Percentiles rank a stretch among this genome's conserved stretches.
These are phyloP conservation scores for Eucalyptus globulus DNA, from an alignment of 345 rosid species.

Conservation along the genomic window DNA sequence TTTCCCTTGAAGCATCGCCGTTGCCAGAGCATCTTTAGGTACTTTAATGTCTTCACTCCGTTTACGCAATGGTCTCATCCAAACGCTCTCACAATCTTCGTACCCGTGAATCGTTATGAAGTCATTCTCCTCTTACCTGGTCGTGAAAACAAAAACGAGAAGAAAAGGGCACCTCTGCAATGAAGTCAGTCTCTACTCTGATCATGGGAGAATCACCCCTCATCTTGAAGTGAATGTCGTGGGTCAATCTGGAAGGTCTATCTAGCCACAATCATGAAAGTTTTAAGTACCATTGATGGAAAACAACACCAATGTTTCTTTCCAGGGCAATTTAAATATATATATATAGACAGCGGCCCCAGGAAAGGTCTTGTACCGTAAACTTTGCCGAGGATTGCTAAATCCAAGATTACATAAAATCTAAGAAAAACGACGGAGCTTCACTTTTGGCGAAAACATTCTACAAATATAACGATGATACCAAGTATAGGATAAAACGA, in stretches of 20 bases:
- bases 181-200: too few relatives aligned
- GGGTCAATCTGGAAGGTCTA: not conserved
- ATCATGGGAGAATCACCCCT: not conserved
- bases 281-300: not conserved
- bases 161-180: too few relatives aligned
- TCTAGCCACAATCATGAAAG: not conserved
- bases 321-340: not conserved
- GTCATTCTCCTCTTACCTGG: too few relatives aligned
- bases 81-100: too few relatives aligned
- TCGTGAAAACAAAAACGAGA: too few relatives aligned
- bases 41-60: too few relatives aligned
- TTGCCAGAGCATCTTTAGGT: too few relatives aligned
- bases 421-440: not conserved
- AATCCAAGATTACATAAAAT: not conserved
- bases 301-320: not conserved
- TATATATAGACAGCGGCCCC: not conserved
- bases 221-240: too few relatives aligned
- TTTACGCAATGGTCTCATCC: too few relatives aligned
- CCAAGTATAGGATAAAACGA: not conserved
- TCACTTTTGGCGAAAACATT: not conserved
- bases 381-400: not conserved
- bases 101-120: too few relatives aligned
- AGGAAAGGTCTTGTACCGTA: not conserved
- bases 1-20: not conserved
- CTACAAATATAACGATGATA: not conserved